phyloP scores from a whole-genome alignment of 352 stramenopile species.

The Pythium coloratum region DNA sequence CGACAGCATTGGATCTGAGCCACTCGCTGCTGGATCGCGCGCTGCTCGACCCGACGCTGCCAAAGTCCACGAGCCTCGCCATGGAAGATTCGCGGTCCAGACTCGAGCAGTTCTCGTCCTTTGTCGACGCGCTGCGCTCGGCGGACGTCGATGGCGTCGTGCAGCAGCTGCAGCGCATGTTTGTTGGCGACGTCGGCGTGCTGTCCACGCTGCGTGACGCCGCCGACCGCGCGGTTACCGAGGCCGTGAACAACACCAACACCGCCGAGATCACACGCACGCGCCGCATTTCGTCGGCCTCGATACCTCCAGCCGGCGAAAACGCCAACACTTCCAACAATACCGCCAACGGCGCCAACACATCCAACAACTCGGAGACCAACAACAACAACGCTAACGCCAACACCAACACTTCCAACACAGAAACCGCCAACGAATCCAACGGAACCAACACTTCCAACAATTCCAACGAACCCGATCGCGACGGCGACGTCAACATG shows the following conservation, averaged over 20 bases:
- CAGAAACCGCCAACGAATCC: neutral
- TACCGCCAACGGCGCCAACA: slow-evolving; percentile 3
- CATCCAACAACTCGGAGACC: neutral
- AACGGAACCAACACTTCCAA: no score
- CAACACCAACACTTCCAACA: neutral
- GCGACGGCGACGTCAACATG: slow-evolving; percentile 13
- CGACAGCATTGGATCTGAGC: slow-evolving; percentile 52
- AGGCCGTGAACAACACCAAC: slow-evolving; percentile 16
- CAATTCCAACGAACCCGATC: no score
- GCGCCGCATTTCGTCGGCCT: slow-evolving; percentile 27
- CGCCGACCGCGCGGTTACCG: slow-evolving; percentile 31
- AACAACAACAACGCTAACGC: neutral
- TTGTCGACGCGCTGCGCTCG: slow-evolving; percentile 25
- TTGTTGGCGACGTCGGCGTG: slow-evolving; percentile 37
- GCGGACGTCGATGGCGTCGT: slow-evolving; percentile 40
- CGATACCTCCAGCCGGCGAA: neutral
- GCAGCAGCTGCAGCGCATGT: slow-evolving; percentile 40
- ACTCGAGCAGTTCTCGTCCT: slow-evolving; percentile 33
- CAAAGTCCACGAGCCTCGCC: slow-evolving; percentile 49
- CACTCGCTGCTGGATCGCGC: slow-evolving; percentile 58
- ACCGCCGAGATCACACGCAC: slow-evolving; percentile 29
- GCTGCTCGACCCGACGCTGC: slow-evolving; percentile 48
- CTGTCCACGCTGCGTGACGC: slow-evolving; percentile 52
- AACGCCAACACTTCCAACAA: slow-evolving; percentile 6
- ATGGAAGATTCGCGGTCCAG: slow-evolving; percentile 46